Base-by-base conservation (phyloP, 371 early-diverging fungal species). In the Mortierella sp. region DNA sequence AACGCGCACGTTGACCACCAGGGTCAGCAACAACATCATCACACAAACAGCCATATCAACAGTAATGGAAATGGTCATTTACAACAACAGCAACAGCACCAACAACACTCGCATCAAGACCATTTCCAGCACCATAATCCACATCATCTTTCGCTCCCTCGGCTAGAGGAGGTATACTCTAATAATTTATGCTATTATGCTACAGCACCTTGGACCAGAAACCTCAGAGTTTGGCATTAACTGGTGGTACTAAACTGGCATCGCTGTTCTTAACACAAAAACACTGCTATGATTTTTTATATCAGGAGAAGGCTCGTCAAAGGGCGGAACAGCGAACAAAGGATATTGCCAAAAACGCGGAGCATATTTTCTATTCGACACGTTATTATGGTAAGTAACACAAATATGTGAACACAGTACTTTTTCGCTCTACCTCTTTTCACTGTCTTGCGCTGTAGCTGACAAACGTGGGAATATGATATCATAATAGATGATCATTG, bases 311-410 rank as follows among this genome's bases (percentile, higher is more conserved):
- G 57, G 64, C 64, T 5, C 53, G 69, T 6, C 69, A 60, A 19
- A 55, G 64, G 12, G 86, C 83, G 32, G 75, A 82, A 26, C 83
- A 85, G 53, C 75, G 72, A 41, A 57, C 52, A 58, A 61, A 65
- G 43, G 90, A 90, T 27, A 83, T 89, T 24, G 71, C 64, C 43
- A 82, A 85, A 43, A 79, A 83, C 54, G 53, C 80, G 21, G 70
- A 78, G 4, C 73, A 81, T 7, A 90, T 92, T 19, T 79, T 78
- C 50, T 92, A 92, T 72, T 90, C 91, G 4, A 79, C 82, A 6
- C 82, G 88, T 41, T 92, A 92, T 64, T 82, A 79, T 60, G 89
- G 81, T 80, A 69, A 23, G 41, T 17, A 42, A 41, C 50, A 15
- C 26, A 12, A 17, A 9, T 15, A 12, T 15, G 23, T 14, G 17